A percentile compares a stretch with the other conserved stretches of the same genome.
Evolutionary conservation across 345 rosid genomes (phyloP).

Genomic region (Orychophragmus violaceus): DNA sequence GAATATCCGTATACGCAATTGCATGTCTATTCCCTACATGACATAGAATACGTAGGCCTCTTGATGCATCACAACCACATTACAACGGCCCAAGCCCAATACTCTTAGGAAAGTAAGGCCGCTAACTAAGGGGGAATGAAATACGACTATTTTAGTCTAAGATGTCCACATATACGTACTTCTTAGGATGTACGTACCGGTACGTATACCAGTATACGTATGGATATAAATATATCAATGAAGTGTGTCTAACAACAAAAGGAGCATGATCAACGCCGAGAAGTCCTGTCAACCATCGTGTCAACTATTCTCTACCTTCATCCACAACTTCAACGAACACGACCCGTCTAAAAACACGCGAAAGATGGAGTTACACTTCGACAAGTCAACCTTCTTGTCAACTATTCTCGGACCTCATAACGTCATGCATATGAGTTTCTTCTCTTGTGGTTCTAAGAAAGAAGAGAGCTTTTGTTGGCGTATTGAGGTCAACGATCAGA

Average conservation of each 20-base stretch:
- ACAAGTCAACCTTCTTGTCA: slow-evolving; percentile 27
- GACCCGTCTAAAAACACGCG: slow-evolving; percentile 39
- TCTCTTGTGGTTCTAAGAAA: slow-evolving; percentile 26
- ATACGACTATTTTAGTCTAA: too few relatives aligned
- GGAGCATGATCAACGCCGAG: slow-evolving; percentile 11
- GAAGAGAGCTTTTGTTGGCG: slow-evolving; percentile 37
- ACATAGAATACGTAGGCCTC: too few relatives aligned
- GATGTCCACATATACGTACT: too few relatives aligned
- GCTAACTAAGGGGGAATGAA: too few relatives aligned
- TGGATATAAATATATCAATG: not conserved
- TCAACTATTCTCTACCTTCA: slow-evolving; percentile 40
- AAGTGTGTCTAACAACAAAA: slow-evolving; percentile 8
- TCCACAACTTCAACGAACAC: slow-evolving; percentile 41
- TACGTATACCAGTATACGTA: not conserved
- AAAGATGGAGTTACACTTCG: slow-evolving; percentile 39
- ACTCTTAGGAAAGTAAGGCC: too few relatives aligned
- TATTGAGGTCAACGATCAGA: slow-evolving; percentile 29
- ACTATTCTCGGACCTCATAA: slow-evolving; percentile 42
- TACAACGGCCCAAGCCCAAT: too few relatives aligned
- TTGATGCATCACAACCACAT: too few relatives aligned
- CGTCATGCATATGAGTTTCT: slow-evolving; percentile 35
- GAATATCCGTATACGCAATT: too few relatives aligned
- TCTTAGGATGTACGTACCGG: too few relatives aligned
- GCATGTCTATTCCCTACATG: too few relatives aligned
- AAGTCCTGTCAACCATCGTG: too few relatives aligned